phyloP scores from a whole-genome alignment of 768 basidiomycete genomes.

The Xerocomellus amylosporus region DNA sequence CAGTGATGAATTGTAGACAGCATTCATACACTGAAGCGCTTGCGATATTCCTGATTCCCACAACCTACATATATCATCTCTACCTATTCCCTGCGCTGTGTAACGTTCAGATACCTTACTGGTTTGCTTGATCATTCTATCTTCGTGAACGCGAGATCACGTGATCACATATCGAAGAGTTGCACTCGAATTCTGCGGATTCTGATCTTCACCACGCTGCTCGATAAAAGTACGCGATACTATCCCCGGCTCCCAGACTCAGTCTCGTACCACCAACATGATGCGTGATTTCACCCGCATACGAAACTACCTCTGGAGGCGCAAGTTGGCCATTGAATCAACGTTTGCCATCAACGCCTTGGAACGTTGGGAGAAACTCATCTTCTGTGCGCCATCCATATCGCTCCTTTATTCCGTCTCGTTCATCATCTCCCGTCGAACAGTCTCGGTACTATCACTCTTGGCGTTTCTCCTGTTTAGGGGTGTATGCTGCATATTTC shows the following conservation, averaged over 20 bases:
- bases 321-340: constrained; percentile 54
- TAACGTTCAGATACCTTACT: constrained; percentile 14
- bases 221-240: not conserved
- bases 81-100: constrained; percentile 15
- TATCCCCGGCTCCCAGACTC: not conserved
- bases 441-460: constrained; percentile 42
- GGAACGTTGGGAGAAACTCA: constrained; percentile 67
- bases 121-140: not conserved
- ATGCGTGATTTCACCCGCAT: constrained; percentile 19
- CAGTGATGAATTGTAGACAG: constrained; percentile 11
- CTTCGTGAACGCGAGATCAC: not conserved
- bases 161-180: not conserved
- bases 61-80: constrained; percentile 13
- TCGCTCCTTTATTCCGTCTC: not conserved
- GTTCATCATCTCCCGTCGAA: not conserved
- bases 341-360: constrained; percentile 59
- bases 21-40: not conserved
- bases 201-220: not conserved
- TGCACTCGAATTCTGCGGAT: no score
- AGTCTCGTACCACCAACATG: constrained; percentile 1
- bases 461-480: constrained; percentile 46
- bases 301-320: constrained; percentile 46
- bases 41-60: constrained; percentile 1
- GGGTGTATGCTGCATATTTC: constrained; percentile 56
- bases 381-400: constrained; percentile 46